Evolutionary conservation across 2,329 filamentous ascomycete species (phyloP).

Genomic region (Pseudopyrenochaeta lycopersici): DNA sequence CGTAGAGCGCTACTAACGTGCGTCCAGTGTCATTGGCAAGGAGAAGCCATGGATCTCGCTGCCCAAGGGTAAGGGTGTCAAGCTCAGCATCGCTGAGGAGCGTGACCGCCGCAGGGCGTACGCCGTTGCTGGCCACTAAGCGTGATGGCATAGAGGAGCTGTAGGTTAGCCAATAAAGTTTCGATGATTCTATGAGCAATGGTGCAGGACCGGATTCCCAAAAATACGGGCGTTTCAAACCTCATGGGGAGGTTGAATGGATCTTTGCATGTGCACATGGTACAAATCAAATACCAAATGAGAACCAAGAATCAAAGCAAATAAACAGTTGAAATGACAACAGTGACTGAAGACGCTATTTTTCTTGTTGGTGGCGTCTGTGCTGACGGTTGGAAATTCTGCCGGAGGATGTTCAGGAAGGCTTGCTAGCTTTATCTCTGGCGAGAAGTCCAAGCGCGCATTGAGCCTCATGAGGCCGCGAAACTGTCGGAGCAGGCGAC

Average conservation of each 20-base stretch:
- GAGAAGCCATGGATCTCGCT: conserved; percentile 99
- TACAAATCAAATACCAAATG: conserved; percentile 45
- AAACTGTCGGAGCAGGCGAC: background rate
- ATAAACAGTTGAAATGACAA: conserved; percentile 26
- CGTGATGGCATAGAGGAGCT: conserved; percentile 18
- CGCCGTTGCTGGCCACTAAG: conserved; percentile 62
- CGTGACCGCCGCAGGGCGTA: conserved; percentile 91
- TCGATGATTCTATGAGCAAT: conserved; percentile 36
- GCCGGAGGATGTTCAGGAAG: conserved; percentile 7
- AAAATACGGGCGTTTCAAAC: conserved; percentile 48
- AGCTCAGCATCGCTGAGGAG: conserved; percentile 98
- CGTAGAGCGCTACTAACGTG: conserved; percentile 16
- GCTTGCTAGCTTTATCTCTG: conserved; percentile 6
- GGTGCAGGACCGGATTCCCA: conserved; percentile 39
- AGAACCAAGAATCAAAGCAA: conserved; percentile 20
- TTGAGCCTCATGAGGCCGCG: conserved; percentile 7
- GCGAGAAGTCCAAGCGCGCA: background rate
- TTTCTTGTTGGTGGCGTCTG: conserved; percentile 8
- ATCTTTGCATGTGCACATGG: conserved; percentile 43
- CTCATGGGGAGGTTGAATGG: conserved; percentile 41
- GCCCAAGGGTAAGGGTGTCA: conserved; percentile 99
- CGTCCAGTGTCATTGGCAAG: conserved; percentile 79
- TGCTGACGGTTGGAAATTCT: background rate
- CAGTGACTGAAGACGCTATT: conserved; percentile 7
- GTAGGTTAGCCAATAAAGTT: conserved; percentile 37